Evolutionary conservation across 2,329 filamentous ascomycete species (phyloP).

Genomic region (Xylariaceae sp.): DNA sequence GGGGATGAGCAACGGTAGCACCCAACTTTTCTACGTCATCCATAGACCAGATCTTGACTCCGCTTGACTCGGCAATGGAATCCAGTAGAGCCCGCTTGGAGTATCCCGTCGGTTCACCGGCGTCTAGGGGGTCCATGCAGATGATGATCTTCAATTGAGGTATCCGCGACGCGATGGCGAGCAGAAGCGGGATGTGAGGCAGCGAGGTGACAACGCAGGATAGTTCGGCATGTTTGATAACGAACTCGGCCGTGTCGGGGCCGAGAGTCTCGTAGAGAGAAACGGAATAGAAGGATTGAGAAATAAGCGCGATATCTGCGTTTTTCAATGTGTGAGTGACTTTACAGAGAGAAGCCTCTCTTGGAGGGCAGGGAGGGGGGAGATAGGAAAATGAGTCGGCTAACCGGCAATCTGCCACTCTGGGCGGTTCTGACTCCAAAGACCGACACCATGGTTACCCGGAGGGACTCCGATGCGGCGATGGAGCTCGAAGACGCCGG

Average conservation of each 20-base stretch:
- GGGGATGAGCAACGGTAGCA: constrained; percentile 59
- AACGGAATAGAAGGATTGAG: constrained; percentile 81
- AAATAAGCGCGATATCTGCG: constrained; percentile 76
- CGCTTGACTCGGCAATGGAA: constrained; percentile 65
- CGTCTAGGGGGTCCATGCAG: constrained; percentile 75
- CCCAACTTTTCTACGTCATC: constrained; percentile 77
- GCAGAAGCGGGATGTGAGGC: constrained; percentile 71
- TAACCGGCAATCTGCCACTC: constrained; percentile 81
- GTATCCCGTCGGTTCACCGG: constrained; percentile 67
- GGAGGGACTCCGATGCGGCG: constrained; percentile 61
- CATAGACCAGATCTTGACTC: constrained; percentile 74
- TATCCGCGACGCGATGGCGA: constrained; percentile 71
- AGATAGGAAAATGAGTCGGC: background rate
- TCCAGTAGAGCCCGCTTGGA: constrained; percentile 77
- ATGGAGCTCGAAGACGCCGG: constrained; percentile 78
- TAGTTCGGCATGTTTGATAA: constrained; percentile 84
- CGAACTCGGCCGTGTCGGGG: constrained; percentile 86
- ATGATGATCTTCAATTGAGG: constrained; percentile 83
- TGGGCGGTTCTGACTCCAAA: constrained; percentile 83
- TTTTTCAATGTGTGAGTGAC: constrained; percentile 12
- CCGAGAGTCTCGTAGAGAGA: constrained; percentile 96
- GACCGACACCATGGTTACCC: constrained; percentile 65
- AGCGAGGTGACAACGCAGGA: constrained; percentile 71
- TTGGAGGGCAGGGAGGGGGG: background rate
- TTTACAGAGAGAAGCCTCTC: background rate